Conservation (phyloP, 768 basidiomycete species). For the Rubroboletus satanas region DNA sequence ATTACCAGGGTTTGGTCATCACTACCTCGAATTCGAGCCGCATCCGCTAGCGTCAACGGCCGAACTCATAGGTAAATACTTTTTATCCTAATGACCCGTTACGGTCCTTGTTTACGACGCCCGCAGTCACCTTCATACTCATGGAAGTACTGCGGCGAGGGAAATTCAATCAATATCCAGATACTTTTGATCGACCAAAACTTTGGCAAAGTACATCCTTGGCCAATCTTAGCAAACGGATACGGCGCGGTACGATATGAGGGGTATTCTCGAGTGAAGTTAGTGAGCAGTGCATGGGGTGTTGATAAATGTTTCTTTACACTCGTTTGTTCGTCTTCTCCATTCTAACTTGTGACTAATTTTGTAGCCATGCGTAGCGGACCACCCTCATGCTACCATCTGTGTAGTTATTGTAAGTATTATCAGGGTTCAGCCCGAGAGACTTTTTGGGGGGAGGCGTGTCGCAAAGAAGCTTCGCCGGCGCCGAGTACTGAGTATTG, state of each 20-base stretch:
- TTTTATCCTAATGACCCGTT: neutral
- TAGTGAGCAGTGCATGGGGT: neutral
- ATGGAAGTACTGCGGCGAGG: slow-evolving; percentile 62
- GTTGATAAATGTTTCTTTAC: neutral
- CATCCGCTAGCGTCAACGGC: slow-evolving; percentile 47
- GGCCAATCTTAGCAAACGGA: slow-evolving; percentile 28
- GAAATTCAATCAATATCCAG: slow-evolving; percentile 50
- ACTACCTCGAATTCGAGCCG: slow-evolving; percentile 53
- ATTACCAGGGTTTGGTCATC: slow-evolving; percentile 50
- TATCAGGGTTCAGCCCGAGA: neutral
- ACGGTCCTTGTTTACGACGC: slow-evolving; percentile 9
- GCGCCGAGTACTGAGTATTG: neutral
- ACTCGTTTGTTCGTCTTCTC: slow-evolving; percentile 2
- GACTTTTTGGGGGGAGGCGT: neutral
- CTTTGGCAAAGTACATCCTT: slow-evolving; percentile 38
- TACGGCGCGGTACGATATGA: slow-evolving; percentile 33
- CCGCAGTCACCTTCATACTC: slow-evolving; percentile 56
- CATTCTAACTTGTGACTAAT: neutral
- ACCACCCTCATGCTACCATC: slow-evolving; percentile 1
- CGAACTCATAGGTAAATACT: slow-evolving; percentile 47
- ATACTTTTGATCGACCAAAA: slow-evolving; percentile 45
- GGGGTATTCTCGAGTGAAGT: neutral
- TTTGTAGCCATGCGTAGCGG: neutral
- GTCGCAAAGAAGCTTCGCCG: neutral
- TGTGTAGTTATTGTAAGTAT: neutral